Conservation (phyloP, 345 rosid species). For the Schrenkiella parvula region DNA sequence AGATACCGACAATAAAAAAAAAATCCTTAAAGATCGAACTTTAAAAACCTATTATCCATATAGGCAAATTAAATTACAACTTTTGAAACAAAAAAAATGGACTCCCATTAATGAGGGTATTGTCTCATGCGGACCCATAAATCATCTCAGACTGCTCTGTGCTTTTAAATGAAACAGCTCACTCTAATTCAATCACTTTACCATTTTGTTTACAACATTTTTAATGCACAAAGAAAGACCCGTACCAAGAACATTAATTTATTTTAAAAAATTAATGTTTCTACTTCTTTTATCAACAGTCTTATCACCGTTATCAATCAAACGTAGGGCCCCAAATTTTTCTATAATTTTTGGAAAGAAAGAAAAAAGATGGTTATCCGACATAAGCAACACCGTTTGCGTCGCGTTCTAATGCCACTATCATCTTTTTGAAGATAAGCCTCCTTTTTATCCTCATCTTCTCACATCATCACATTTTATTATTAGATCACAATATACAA, state of each 20-base stretch:
- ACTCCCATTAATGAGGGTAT: constrained; percentile 10
- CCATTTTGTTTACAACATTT: background rate
- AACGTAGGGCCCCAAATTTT: background rate
- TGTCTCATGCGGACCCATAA: constrained; percentile 12
- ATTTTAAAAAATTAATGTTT: background rate
- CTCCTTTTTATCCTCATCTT: constrained; percentile 6
- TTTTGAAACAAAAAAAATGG: background rate
- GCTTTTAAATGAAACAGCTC: constrained; percentile 26
- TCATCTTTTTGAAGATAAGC: constrained; percentile 26
- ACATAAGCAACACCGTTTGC: constrained; percentile 14
- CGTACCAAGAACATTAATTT: background rate
- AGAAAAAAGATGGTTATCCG: constrained; percentile 4
- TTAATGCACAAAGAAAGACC: constrained; percentile 3
- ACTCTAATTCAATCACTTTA: background rate
- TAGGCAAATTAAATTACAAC: background rate
- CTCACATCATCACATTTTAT: background rate
- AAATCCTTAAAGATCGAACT: background rate
- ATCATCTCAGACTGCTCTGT: background rate
- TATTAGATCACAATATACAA: background rate
- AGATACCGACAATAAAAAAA: background rate
- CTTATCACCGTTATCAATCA: constrained; percentile 13
- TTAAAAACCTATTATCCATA: background rate
- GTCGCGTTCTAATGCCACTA: constrained; percentile 18
- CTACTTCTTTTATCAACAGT: background rate
- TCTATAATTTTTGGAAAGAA: background rate